A percentile compares a stretch with the other conserved stretches of the same genome.
Conservation (phyloP, 2,329 filamentous ascomycete species). For the Madurella fahalii region DNA sequence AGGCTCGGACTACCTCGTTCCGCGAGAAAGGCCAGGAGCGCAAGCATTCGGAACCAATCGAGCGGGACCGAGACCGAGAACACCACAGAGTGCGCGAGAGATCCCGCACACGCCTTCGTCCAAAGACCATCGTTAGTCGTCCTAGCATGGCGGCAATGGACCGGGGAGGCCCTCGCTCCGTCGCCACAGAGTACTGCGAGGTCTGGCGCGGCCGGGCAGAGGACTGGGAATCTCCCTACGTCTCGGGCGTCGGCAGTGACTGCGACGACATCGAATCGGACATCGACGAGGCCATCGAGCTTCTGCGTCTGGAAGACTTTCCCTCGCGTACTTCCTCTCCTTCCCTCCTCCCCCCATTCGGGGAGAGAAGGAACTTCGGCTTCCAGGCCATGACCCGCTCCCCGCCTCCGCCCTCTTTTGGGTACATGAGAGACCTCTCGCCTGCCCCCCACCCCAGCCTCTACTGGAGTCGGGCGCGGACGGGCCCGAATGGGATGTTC, state of each 20-base stretch:
- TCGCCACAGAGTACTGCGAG: slow-evolving; percentile 23
- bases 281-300: slow-evolving; percentile 1
- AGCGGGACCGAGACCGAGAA: neutral
- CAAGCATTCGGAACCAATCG: neutral
- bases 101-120: neutral
- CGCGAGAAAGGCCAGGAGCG: neutral
- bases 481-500: neutral
- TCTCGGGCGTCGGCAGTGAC: slow-evolving; percentile 12
- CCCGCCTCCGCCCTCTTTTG: neutral
- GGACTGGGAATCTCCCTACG: slow-evolving; percentile 27
- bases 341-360: slow-evolving; percentile 3
- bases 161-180: slow-evolving; percentile 11
- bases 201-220: slow-evolving; percentile 23
- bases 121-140: slow-evolving; percentile 3
- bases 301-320: slow-evolving; percentile 4
- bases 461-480: neutral
- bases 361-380: slow-evolving; percentile 6
- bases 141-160: slow-evolving; percentile 14
- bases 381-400: neutral
- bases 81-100: neutral
- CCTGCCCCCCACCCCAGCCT: neutral
- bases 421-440: neutral
- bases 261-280: slow-evolving; percentile 10
- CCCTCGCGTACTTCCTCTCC: slow-evolving; percentile 7
- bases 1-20: neutral